These are phyloP conservation scores for Epichloe sibirici DNA, from an alignment of 2,329 filamentous ascomycete species.

Conservation along the genomic window DNA sequence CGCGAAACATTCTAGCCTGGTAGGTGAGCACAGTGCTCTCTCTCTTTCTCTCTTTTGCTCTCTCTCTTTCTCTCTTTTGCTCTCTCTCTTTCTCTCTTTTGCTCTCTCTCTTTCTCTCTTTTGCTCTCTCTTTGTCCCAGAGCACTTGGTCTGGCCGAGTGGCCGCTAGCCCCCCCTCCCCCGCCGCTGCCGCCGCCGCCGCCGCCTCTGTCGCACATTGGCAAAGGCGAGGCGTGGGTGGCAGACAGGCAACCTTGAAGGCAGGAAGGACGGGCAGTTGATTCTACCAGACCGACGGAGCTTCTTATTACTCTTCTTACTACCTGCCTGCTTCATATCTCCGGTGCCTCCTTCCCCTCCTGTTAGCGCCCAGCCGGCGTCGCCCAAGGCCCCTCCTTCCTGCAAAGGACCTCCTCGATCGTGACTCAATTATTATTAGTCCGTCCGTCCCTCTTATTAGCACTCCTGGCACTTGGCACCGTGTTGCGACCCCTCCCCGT, in stretches of 20 bases:
- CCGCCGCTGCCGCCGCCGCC: neutral
- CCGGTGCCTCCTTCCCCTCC: neutral
- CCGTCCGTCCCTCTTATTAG: too few relatives aligned
- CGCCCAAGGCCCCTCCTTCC: neutral
- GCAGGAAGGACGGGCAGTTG: neutral
- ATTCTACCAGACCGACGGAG: neutral
- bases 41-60: neutral
- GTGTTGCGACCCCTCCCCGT: neutral
- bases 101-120: neutral
- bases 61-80: too few relatives aligned
- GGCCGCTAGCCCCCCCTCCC: neutral
- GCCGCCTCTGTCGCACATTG: neutral
- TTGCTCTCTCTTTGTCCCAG: neutral
- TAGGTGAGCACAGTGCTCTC: neutral
- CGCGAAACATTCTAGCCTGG: neutral
- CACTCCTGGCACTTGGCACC: neutral
- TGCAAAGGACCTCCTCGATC: neutral
- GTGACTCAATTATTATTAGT: neutral
- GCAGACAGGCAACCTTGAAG: too few relatives aligned
- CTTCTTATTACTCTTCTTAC: too few relatives aligned
- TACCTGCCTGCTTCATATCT: too few relatives aligned
- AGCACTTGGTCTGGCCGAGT: neutral
- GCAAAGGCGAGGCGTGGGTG: too few relatives aligned
- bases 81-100: neutral
- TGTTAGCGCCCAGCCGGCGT: neutral